Conservation (phyloP, 208 protist species). For the Leishmania major region DNA sequence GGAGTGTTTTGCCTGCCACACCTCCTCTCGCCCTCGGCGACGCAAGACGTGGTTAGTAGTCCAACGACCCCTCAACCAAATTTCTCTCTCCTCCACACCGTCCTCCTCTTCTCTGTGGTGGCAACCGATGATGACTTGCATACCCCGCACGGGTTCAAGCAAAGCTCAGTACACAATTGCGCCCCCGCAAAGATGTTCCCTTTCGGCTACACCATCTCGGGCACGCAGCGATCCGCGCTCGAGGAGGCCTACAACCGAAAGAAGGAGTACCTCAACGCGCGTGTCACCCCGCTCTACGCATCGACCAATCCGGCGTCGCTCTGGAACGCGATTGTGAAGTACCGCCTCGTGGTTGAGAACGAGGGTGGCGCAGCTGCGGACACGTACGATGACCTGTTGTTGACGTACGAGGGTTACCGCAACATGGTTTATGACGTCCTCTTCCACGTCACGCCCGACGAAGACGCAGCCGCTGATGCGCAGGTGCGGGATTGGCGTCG, state of each 20-base stretch:
- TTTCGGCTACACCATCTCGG: slow-evolving; percentile 27
- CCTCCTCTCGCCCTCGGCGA: not conserved
- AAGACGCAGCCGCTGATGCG: slow-evolving; percentile 32
- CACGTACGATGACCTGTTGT: slow-evolving; percentile 66
- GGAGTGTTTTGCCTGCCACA: not conserved
- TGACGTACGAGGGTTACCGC: slow-evolving; percentile 75
- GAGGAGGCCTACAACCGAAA: slow-evolving; percentile 49
- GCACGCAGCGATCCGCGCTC: slow-evolving; percentile 33
- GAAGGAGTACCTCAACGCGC: slow-evolving; percentile 47
- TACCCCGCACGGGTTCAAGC: not conserved
- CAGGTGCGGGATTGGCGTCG: slow-evolving; percentile 44
- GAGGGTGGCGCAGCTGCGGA: slow-evolving; percentile 32
- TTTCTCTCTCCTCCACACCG: not conserved
- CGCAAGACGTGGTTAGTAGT: not conserved
- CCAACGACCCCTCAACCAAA: not conserved
- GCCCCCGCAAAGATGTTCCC: slow-evolving; percentile 22
- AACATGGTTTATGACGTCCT: slow-evolving; percentile 75
- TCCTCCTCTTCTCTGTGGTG: not conserved
- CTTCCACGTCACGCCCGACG: slow-evolving; percentile 61
- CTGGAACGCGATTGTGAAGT: slow-evolving; percentile 80
- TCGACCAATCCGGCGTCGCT: slow-evolving; percentile 75
- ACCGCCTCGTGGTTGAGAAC: slow-evolving; percentile 30
- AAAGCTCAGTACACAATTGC: not conserved
- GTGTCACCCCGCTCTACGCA: slow-evolving; percentile 52
- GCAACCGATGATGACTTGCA: not conserved